These are phyloP conservation scores for Penicillium oxalicum DNA, from an alignment of 2,329 filamentous ascomycete genomes.

Conservation along the genomic window DNA sequence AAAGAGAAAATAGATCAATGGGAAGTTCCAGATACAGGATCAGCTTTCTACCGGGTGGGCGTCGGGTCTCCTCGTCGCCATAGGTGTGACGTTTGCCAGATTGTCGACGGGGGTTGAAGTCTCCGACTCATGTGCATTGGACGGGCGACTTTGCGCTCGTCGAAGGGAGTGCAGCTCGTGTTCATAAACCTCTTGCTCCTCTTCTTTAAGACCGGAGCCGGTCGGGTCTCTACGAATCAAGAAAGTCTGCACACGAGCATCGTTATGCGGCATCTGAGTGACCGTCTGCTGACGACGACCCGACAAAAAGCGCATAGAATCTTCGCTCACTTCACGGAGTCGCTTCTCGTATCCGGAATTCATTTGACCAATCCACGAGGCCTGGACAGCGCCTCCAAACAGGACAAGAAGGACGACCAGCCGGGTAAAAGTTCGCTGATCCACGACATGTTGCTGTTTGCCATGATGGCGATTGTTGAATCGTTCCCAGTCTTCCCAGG, in stretches of 20 bases:
- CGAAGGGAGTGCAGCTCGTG: conserved; percentile 24
- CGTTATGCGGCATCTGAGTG: conserved; percentile 42
- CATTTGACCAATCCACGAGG: conserved; percentile 59
- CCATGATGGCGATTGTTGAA: conserved; percentile 58
- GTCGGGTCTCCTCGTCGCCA: background rate
- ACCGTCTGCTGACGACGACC: conserved; percentile 49
- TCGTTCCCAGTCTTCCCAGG: conserved; percentile 95
- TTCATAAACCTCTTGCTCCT: conserved; percentile 39
- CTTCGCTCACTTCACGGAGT: conserved; percentile 59
- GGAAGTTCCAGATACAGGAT: too few relatives aligned
- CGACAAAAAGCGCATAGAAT: conserved; percentile 53
- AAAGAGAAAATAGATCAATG: too few relatives aligned
- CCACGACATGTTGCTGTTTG: conserved; percentile 53
- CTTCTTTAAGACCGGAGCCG: conserved; percentile 41
- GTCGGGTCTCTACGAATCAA: conserved; percentile 63
- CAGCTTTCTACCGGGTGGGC: background rate
- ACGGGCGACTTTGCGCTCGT: background rate
- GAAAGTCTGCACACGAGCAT: conserved; percentile 71
- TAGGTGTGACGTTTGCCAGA: too few relatives aligned
- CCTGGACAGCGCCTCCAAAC: conserved; percentile 66
- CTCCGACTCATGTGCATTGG: background rate
- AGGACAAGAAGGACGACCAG: conserved; percentile 65
- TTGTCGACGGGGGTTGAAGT: background rate
- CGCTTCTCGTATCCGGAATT: conserved; percentile 60
- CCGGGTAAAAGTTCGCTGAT: conserved; percentile 70